phyloP scores from a whole-genome alignment of 805 yeast species.

The Hyphopichia homilentoma region DNA sequence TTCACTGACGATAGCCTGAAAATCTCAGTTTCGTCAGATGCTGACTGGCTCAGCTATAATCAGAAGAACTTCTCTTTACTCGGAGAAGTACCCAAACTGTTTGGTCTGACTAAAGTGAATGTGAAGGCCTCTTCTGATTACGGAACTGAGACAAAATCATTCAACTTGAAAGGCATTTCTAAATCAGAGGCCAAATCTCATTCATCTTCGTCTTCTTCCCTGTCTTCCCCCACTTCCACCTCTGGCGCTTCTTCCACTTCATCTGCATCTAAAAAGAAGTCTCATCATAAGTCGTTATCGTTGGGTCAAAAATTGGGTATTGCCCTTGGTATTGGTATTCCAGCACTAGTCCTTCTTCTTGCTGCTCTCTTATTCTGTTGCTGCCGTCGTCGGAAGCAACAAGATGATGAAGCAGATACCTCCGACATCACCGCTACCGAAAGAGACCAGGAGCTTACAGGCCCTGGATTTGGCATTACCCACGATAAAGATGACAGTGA shows the following conservation, averaged over 20 bases:
- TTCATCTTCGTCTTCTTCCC: constrained; percentile 20
- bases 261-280: constrained; percentile 19
- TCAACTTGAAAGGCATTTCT: constrained; percentile 53
- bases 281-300: constrained; percentile 58
- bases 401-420: constrained; percentile 5
- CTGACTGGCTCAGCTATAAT: constrained; percentile 66
- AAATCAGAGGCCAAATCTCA: constrained; percentile 17
- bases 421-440: constrained; percentile 19
- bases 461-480: constrained; percentile 32
- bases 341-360: constrained; percentile 49
- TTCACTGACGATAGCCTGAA: constrained; percentile 50
- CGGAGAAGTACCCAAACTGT: constrained; percentile 54
- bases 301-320: no score
- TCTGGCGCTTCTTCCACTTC: constrained; percentile 27
- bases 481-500: constrained; percentile 22
- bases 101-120: constrained; percentile 18
- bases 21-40: constrained; percentile 37
- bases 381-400: constrained; percentile 37
- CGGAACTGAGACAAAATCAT: constrained; percentile 32
- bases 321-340: constrained; percentile 87
- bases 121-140: constrained; percentile 27
- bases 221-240: constrained; percentile 24
- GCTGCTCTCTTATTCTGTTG: constrained; percentile 52
- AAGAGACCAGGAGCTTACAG: constrained; percentile 17
- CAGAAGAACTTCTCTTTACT: constrained; percentile 56